Conservation (phyloP, 2,329 filamentous ascomycete genomes). For the Aureobasidium vineae region DNA sequence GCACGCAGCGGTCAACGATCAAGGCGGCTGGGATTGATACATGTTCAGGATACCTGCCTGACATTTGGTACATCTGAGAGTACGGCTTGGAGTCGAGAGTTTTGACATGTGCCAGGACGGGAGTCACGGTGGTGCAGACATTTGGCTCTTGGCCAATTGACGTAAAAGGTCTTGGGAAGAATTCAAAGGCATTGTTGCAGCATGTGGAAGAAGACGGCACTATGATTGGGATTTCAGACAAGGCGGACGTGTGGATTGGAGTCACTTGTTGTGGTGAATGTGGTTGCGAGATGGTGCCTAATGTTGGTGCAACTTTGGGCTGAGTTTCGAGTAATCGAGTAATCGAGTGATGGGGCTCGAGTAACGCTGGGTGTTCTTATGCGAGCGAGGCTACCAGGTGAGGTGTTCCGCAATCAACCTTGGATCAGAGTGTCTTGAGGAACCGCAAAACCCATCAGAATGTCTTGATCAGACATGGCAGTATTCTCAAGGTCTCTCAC, state of each 20-base stretch:
- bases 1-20: slow-evolving; percentile 9
- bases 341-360: neutral
- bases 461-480: neutral
- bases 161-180: neutral
- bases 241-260: neutral
- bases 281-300: slow-evolving; percentile 2
- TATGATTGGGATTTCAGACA: neutral
- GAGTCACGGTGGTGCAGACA: neutral
- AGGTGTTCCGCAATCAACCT: neutral
- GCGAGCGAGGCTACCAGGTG: neutral
- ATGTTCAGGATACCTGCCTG: slow-evolving; percentile 12
- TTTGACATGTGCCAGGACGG: slow-evolving; percentile 20
- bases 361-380: neutral
- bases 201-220: slow-evolving; percentile 8
- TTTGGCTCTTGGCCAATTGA: slow-evolving; percentile 4
- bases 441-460: neutral
- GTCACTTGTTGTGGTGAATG: neutral
- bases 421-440: neutral
- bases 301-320: slow-evolving; percentile 10
- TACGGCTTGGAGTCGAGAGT: slow-evolving; percentile 1
- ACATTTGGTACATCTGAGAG: neutral
- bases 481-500: neutral
- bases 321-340: neutral
- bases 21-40: slow-evolving; percentile 10
- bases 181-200: neutral